Evolutionary conservation across 2,329 filamentous ascomycete genomes (phyloP), one percentile per base, ranked within the genome.

Genomic region (Coniochaeta ligniaria): DNA sequence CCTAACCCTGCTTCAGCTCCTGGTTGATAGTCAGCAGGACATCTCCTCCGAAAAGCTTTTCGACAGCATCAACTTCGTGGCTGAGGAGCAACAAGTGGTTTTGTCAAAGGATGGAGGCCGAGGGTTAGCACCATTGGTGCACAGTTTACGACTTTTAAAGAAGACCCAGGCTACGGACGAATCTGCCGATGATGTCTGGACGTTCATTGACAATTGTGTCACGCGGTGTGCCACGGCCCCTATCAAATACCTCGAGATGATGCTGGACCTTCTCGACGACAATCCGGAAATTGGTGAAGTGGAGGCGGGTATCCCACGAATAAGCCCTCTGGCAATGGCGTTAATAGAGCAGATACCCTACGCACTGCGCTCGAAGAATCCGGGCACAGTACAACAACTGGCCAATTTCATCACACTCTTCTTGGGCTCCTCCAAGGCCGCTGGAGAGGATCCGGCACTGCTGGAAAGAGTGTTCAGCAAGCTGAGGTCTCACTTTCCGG

Each of bases 201-300:
- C 78, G 0, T 96, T 95, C 69, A 72, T 97, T 28, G 93, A 97
- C 69, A 92, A 96, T 63, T 96, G 91, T 72, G 80, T 91, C 59
- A 85, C 85, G 33, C 85, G 93, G 26, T 90, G 91, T 66, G 87
- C 87, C 17, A 86, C 77, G 2, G 88, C 88, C 26, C 90, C 92
- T 0, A 88, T 96, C 68, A 96, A 92, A 70, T 94, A 96, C 68
- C 85, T 95, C 31, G 89, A 95, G 63, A 78, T 86, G 68, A 73
- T 91, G 28, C 80, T 86, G 59, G 80, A 84, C 45, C 65, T 83
- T 1, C 65, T 74, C 62, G 71, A 75, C 59, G 20, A 17, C 33
- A 14, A 16, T 36, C 11, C 31, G 9, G 9, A 31, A 52, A 17
- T 16, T 17, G 47, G 22, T 9, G 72, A 78, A 50, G 66, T 76